phyloP scores from a whole-genome alignment of 257 asterid genomes.

The Ehretia macrophylla region DNA sequence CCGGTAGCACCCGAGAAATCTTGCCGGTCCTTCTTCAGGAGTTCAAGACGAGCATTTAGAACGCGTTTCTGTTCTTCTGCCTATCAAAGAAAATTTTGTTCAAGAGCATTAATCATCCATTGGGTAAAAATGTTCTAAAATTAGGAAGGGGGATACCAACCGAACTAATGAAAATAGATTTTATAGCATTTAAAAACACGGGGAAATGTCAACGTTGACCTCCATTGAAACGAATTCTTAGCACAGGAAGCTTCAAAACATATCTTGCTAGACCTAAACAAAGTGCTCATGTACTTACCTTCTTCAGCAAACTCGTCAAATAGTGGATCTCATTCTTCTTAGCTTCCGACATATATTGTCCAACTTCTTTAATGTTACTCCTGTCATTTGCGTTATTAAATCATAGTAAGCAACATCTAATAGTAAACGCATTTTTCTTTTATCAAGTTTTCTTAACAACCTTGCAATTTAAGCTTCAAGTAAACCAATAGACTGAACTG shows the following conservation, averaged over 20 bases:
- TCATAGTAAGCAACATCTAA: not conserved
- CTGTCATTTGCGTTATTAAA: conserved; percentile 39
- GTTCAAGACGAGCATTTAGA: conserved; percentile 47
- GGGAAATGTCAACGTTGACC: too few relatives aligned
- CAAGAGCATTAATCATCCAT: not conserved
- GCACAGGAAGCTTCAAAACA: not conserved
- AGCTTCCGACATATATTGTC: conserved; percentile 35
- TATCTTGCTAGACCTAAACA: too few relatives aligned
- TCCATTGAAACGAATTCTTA: not conserved
- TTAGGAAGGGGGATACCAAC: too few relatives aligned
- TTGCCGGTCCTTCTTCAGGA: conserved; percentile 49
- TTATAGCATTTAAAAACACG: too few relatives aligned
- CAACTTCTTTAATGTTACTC: conserved; percentile 52
- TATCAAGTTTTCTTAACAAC: not conserved
- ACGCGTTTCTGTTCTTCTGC: conserved; percentile 56
- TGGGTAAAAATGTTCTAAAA: too few relatives aligned
- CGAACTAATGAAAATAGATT: too few relatives aligned
- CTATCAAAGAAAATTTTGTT: conserved; percentile 37
- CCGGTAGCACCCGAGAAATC: conserved; percentile 48
- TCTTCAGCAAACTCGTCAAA: conserved; percentile 47
- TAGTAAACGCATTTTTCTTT: not conserved
- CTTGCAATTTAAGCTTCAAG: too few relatives aligned
- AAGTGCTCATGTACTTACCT: conserved; percentile 30
- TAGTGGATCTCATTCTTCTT: conserved; percentile 53
- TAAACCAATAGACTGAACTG: too few relatives aligned